Conservation (phyloP, 345 rosid species). For the Linum lewisii region DNA sequence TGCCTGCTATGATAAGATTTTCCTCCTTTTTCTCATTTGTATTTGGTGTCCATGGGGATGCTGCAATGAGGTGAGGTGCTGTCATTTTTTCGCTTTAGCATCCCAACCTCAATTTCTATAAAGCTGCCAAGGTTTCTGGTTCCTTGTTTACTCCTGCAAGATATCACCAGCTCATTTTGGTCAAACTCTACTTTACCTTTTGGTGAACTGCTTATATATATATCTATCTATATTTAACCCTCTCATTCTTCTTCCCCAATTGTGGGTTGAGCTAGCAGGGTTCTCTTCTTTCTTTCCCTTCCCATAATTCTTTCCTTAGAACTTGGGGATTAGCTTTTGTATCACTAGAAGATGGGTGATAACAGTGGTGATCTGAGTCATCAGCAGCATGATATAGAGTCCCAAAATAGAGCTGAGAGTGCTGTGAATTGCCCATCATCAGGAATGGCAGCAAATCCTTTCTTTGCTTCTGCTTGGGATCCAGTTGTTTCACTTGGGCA, state of each 20-base stretch:
- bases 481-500: constrained; percentile 40
- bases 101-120: constrained; percentile 35
- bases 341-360: constrained; percentile 36
- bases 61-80: constrained; percentile 34
- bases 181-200: constrained; percentile 35
- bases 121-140: constrained; percentile 53
- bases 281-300: constrained; percentile 11
- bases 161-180: constrained; percentile 43
- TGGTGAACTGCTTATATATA: neutral
- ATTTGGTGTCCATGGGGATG: constrained; percentile 34
- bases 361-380: constrained; percentile 24
- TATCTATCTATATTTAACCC: constrained; percentile 19
- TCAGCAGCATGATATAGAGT: constrained; percentile 39
- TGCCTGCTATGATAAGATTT: constrained; percentile 44
- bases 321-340: constrained; percentile 21
- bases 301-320: constrained; percentile 11
- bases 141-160: constrained; percentile 66
- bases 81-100: constrained; percentile 39
- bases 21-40: constrained; percentile 18
- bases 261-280: constrained; percentile 6
- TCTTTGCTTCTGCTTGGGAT: constrained; percentile 79
- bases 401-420: constrained; percentile 37
- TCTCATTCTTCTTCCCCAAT: constrained; percentile 8
- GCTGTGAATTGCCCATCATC: constrained; percentile 38
- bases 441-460: constrained; percentile 32